A percentile compares a stretch with the other conserved stretches of the same genome.
These are phyloP conservation scores for Sphagnum tenellum DNA, from an alignment of 225 moss, liverwort and hornwort species.

Conservation along the genomic window DNA sequence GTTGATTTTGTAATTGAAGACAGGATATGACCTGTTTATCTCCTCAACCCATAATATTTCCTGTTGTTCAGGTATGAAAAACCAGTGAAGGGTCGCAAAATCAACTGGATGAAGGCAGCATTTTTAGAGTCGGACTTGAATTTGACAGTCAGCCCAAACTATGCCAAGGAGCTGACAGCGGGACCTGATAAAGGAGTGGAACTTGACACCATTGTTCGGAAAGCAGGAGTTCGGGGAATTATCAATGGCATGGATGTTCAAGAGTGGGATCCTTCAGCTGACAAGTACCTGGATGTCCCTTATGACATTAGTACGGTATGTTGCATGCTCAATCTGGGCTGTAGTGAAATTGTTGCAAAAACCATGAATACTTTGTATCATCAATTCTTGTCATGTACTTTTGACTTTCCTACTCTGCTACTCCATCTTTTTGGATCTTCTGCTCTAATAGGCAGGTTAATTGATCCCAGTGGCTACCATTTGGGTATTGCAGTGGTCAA, in stretches of 20 bases:
- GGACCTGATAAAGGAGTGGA: conserved; percentile 74
- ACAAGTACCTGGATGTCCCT: conserved; percentile 57
- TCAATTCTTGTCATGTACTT: too few relatives aligned
- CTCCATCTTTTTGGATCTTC: too few relatives aligned
- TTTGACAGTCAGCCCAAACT: conserved; percentile 84
- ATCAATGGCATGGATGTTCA: conserved; percentile 86
- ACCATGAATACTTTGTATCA: too few relatives aligned
- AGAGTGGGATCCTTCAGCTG: conserved; percentile 88
- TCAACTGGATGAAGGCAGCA: conserved; percentile 91
- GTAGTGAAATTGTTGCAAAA: too few relatives aligned
- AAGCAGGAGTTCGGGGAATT: conserved; percentile 46
- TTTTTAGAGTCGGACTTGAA: conserved; percentile 63
- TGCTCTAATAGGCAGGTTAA: too few relatives aligned
- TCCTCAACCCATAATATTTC: too few relatives aligned
- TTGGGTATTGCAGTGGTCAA: too few relatives aligned
- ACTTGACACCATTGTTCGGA: conserved; percentile 28
- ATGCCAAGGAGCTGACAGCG: conserved; percentile 55
- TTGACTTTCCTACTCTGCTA: too few relatives aligned
- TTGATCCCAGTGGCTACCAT: too few relatives aligned
- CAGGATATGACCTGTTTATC: too few relatives aligned
- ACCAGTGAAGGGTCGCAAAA: conserved; percentile 53
- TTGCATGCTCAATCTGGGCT: neutral
- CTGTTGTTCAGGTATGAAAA: too few relatives aligned
- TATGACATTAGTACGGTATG: conserved; percentile 72
- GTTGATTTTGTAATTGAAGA: too few relatives aligned